Conservation (phyloP, 2,329 filamentous ascomycete genomes). For the Cryphonectria parasitica region DNA sequence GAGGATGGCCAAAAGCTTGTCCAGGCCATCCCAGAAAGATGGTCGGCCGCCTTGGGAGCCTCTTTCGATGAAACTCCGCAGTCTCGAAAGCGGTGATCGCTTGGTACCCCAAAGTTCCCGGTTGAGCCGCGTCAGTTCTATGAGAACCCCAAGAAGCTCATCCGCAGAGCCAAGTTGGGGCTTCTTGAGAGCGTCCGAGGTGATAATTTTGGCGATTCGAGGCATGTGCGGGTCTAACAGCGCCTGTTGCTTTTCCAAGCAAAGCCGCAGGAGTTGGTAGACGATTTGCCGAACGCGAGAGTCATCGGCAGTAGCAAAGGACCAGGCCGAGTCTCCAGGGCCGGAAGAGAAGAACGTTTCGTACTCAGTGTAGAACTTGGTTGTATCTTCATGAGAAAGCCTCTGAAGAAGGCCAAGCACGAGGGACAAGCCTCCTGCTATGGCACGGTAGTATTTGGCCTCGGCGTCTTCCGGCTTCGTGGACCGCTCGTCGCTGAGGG, state of each 20-base stretch:
- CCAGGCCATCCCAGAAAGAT: constrained; percentile 74
- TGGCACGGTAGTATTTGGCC: constrained; percentile 81
- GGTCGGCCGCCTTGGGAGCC: constrained; percentile 79
- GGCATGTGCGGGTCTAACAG: constrained; percentile 54
- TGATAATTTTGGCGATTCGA: constrained; percentile 61
- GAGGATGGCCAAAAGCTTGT: constrained; percentile 64
- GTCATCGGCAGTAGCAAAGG: constrained; percentile 66
- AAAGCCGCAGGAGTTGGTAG: constrained; percentile 55
- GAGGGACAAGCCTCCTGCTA: constrained; percentile 58
- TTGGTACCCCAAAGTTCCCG: constrained; percentile 78
- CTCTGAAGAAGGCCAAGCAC: constrained; percentile 57
- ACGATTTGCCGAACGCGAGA: constrained; percentile 53
- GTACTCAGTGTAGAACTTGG: constrained; percentile 65
- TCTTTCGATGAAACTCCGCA: constrained; percentile 76
- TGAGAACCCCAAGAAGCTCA: constrained; percentile 70
- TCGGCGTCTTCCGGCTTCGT: constrained; percentile 84
- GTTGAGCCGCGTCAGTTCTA: constrained; percentile 64
- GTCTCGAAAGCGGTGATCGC: constrained; percentile 56
- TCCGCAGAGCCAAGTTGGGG: constrained; percentile 75
- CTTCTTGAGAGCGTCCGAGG: constrained; percentile 73
- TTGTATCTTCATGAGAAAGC: constrained; percentile 55
- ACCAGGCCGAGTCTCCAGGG: constrained; percentile 63
- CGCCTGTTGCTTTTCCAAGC: constrained; percentile 51
- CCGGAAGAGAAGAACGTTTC: constrained; percentile 65
- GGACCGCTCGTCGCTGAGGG: constrained; percentile 85